Evolutionary conservation across 495 filamentous ascomycete genomes (phyloP).

Genomic region (Penicillium lividum): DNA sequence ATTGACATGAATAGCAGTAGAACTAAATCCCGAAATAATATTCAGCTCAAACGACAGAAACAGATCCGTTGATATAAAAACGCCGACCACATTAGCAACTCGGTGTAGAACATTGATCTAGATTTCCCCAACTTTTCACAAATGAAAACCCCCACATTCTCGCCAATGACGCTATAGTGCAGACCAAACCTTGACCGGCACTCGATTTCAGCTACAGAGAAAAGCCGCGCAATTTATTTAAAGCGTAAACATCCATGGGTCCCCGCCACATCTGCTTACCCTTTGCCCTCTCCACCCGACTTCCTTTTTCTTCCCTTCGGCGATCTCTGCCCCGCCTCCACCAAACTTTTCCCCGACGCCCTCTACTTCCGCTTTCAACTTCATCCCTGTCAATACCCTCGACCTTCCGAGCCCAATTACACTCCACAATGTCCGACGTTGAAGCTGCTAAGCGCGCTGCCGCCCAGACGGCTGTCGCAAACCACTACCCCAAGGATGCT

Average conservation of each 20-base stretch:
- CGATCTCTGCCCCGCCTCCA: conserved; percentile 15
- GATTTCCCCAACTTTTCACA: conserved; percentile 4
- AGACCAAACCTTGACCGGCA: conserved; percentile 3
- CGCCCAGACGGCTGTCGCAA: conserved; percentile 77
- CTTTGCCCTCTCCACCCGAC: conserved; percentile 4
- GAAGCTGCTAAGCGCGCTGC: conserved; percentile 85
- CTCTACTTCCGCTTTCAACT: conserved; percentile 16
- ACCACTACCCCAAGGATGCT: conserved; percentile 73
- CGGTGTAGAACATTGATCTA: neutral
- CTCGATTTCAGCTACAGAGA: neutral
- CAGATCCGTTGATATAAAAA: neutral
- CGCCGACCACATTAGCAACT: neutral
- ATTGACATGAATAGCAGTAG: no score
- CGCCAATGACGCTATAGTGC: conserved; percentile 20
- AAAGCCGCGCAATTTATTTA: conserved; percentile 5
- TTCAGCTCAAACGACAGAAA: neutral
- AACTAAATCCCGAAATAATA: no score
- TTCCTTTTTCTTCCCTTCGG: conserved; percentile 11
- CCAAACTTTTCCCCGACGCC: conserved; percentile 13
- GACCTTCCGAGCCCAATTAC: conserved; percentile 16
- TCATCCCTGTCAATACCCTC: conserved; percentile 6
- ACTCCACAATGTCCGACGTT: conserved; percentile 50
- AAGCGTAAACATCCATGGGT: neutral
- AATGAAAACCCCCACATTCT: conserved; percentile 8
- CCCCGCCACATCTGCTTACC: conserved; percentile 14